Evolutionary conservation across 257 asterid species (phyloP).

Genomic region (Mentha longifolia): DNA sequence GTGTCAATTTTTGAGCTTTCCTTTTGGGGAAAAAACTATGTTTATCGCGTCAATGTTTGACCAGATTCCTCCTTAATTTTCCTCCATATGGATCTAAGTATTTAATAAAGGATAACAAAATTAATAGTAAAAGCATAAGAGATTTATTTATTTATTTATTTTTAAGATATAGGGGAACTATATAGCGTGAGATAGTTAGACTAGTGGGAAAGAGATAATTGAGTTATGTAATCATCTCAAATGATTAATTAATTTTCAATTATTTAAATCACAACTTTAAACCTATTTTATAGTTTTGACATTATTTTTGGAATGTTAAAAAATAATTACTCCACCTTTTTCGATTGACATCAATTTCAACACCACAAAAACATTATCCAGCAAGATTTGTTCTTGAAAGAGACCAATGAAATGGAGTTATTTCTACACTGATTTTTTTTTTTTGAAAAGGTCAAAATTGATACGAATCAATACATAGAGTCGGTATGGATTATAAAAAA

Average conservation of each 20-base stretch:
- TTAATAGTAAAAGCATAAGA: neutral
- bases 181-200: neutral
- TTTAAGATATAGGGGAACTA: neutral
- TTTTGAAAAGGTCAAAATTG: too few species aligned
- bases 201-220: neutral
- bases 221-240: too few species aligned
- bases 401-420: too few species aligned
- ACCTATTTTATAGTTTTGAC: neutral
- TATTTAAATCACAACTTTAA: too few species aligned
- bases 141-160: too few species aligned
- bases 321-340: too few species aligned
- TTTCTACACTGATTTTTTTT: neutral
- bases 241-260: neutral
- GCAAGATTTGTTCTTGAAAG: too few species aligned
- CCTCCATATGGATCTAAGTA: neutral
- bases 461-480: too few species aligned
- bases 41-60: slow-evolving; percentile 13
- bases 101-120: neutral
- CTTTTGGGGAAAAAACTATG: slow-evolving; percentile 23
- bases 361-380: too few species aligned
- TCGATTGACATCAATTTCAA: too few species aligned
- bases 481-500: too few species aligned
- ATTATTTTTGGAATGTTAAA: too few species aligned
- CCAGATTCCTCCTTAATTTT: neutral
- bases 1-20: slow-evolving; percentile 32